Evolutionary conservation across 805 yeast genomes (phyloP), one percentile per base, ranked within the genome.

Genomic region (Starmerella cellae): DNA sequence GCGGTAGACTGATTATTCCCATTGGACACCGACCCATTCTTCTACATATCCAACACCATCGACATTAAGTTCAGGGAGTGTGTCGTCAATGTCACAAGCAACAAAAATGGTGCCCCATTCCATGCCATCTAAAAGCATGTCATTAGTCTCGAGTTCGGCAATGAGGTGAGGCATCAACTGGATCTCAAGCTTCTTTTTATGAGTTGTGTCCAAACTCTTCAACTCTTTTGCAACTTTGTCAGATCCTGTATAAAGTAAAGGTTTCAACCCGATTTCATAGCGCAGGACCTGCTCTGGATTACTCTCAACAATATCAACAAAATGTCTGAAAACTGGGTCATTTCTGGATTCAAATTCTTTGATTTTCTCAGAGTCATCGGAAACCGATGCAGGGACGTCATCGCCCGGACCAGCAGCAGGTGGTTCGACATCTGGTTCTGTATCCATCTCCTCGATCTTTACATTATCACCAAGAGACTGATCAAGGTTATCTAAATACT

Each of bases 61-160:
- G 6, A 63, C 70, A 48, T 80, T 85, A 35, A 75, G 60, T 21
- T 59, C 47, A 2, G 62, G 59, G 5, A 84, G 78, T 14, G 67
- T 61, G 56, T 82, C 93, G 49, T 74, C 77, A 6, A 62, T 60
- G 51, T 82, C 85, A 0, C 95, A 82, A 33, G 77, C 82, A 1
- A 88, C 81, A 21, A 83, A 64, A 24, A 91, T 81, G 0, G 97
- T 82, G 1, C 96, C 97, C 98, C 98, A 91, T 48, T 88, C 93
- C 94, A 88, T 88, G 11, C 97, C 96, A 28, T 74, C 74, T 34
- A 70, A 53, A 2, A 81, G 64, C 53, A 44, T 59, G 55, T 52
- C 63, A 38, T 59, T 64, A 14, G 59, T 55, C 57, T 88, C 96
- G 35, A 91, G 67, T 54, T 83, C 88, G 39, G 82, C 67, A 41